Percentiles rank a stretch among this genome's conserved stretches.
These are phyloP conservation scores for Tieghemiomyces parasiticus DNA, from an alignment of 192 early-diverging fungal genomes.

Conservation along the genomic window DNA sequence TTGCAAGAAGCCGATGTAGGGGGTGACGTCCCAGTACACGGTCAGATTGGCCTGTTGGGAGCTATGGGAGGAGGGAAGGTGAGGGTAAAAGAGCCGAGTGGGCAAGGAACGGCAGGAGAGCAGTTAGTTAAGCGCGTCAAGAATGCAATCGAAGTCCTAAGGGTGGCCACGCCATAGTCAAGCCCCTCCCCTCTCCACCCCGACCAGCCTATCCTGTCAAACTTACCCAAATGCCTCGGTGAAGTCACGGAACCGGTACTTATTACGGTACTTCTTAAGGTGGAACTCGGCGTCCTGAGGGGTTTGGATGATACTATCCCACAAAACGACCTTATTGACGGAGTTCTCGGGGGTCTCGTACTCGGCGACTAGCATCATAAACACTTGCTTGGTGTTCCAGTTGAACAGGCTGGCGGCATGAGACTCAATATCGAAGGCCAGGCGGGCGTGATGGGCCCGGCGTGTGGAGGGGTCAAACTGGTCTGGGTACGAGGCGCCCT, in stretches of 20 bases:
- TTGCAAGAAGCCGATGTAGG: slow-evolving; percentile 55
- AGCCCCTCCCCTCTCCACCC: too few relatives aligned
- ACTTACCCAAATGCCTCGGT: slow-evolving; percentile 47
- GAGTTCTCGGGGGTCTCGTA: slow-evolving; percentile 51
- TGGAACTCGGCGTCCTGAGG: slow-evolving; percentile 47
- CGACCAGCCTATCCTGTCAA: too few relatives aligned
- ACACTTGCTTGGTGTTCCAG: slow-evolving; percentile 87
- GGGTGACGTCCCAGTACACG: slow-evolving; percentile 69
- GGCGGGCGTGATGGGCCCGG: slow-evolving; percentile 40
- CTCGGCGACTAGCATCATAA: slow-evolving; percentile 62
- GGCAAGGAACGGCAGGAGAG: too few relatives aligned
- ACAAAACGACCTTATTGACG: slow-evolving; percentile 62
- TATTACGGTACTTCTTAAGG: slow-evolving; percentile 35
- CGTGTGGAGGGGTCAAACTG: slow-evolving; percentile 34
- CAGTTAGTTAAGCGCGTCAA: too few relatives aligned
- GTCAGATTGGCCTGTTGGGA: slow-evolving; percentile 51
- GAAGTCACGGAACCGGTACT: slow-evolving; percentile 61
- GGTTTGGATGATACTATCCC: slow-evolving; percentile 63
- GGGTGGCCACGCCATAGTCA: too few relatives aligned
- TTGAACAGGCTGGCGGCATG: slow-evolving; percentile 66
- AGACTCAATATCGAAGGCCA: slow-evolving; percentile 51
- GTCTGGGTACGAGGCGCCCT: slow-evolving; percentile 22
- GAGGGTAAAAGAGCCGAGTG: too few relatives aligned
- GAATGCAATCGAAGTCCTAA: too few relatives aligned
- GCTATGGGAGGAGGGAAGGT: slow-evolving; percentile 20